A percentile compares a stretch with the other conserved stretches of the same genome.
These are phyloP conservation scores for Pseudogymnoascus sp. DNA, from an alignment of 2,329 filamentous ascomycete species.

Conservation along the genomic window DNA sequence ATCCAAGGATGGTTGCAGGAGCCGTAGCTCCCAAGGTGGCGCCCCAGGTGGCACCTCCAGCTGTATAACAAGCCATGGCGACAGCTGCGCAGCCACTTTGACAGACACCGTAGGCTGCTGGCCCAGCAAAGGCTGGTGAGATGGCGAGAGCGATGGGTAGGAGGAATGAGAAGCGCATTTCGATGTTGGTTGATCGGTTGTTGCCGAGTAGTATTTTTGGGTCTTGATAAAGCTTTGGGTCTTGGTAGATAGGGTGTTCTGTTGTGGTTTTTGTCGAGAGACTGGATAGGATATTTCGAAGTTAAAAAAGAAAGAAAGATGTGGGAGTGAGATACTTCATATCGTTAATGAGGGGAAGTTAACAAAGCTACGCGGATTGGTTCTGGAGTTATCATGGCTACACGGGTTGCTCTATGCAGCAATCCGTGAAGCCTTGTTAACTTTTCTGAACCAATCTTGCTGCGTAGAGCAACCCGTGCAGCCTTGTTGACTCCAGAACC, in stretches of 20 bases:
- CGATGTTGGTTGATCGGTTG: not conserved
- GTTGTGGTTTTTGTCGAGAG: not conserved
- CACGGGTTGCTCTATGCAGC: not conserved
- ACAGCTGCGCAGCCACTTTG: constrained; percentile 39
- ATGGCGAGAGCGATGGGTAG: constrained; percentile 9
- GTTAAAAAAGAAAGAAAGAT: not conserved
- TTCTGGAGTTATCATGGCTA: no score
- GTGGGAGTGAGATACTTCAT: not conserved
- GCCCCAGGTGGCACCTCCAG: constrained; percentile 36
- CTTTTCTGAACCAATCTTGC: no score
- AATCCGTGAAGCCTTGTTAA: no score
- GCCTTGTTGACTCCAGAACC: not conserved
- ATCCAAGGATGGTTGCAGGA: constrained; percentile 34
- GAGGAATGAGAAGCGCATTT: constrained; percentile 9
- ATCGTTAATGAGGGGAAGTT: not conserved
- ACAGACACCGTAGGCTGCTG: constrained; percentile 36
- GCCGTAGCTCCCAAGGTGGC: constrained; percentile 31
- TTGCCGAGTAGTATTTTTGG: no score
- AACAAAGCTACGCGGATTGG: not conserved
- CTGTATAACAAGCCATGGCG: constrained; percentile 39
- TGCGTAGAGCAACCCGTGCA: no score
- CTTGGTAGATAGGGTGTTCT: not conserved
- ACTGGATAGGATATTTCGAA: not conserved
- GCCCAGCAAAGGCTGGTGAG: constrained; percentile 23
- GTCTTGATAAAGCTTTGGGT: not conserved